Base-by-base conservation (phyloP, 2,329 filamentous ascomycete species). In the Bipolaris gigantea region DNA sequence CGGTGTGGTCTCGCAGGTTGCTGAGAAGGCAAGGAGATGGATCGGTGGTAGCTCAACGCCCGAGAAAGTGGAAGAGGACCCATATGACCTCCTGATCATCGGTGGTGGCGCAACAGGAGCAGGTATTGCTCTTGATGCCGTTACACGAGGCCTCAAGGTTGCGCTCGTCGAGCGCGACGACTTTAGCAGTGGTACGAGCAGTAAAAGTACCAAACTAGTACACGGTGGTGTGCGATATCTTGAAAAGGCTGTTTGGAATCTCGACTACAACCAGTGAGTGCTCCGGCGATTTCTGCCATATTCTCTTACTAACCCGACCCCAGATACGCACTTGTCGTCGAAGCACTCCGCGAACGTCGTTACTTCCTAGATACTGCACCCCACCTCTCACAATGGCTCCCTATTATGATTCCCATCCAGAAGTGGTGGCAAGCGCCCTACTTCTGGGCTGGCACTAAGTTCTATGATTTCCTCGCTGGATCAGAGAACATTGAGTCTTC, bases 401-500 rank as follows among this genome's bases (percentile, higher is more conserved):
- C 89, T 27, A 93, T 93, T 67, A 89, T 94, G 83, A 85, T 94
- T 61, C 89, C 89, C 2, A 79, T 93, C 60, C 84, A 92, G 74
- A 87, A 86, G 72, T 92, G 89, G 89, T 92, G 88, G 87, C 87
- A 93, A 76, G 86, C 86, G 15, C 89, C 89, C 5, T 90, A 90
- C 75, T 90, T 88, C 73, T 90, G 87, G 87, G 83, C 81, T 35
- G 88, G 88, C 46, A 89, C 86, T 56, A 95, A 95, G 74, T 84
- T 85, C 63, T 96, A 95, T 75, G 91, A 95, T 75, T 85, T 92
- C 64, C 81, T 95, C 61, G 91, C 91, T 65, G 90, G 90, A 13
- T 88, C 87, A 36, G 90, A 95, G 74, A 91, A 91, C 50, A 92
- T 95, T 67, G 90, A 95, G 75, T 91, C 85, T 66, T 93, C 89